A percentile compares a stretch with the other conserved stretches of the same genome.
phyloP scores from a whole-genome alignment of 495 filamentous ascomycete species.

The Antarctomyces pellizariae region DNA sequence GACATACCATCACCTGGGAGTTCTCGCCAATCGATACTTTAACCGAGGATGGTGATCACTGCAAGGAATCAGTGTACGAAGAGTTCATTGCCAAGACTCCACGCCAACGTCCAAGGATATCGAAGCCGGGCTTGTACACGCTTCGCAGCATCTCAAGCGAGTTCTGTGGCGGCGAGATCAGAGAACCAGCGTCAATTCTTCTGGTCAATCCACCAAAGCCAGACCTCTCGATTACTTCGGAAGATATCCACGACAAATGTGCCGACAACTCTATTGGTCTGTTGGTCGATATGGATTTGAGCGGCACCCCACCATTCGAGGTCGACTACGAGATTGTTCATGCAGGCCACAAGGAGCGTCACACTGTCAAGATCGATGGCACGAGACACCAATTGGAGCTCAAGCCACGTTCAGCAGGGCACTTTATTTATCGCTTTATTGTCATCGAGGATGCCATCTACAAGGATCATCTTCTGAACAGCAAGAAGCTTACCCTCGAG shows the following conservation, averaged over 20 bases:
- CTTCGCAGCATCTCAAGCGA: conserved; percentile 53
- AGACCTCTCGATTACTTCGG: conserved; percentile 39
- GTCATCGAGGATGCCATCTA: conserved; percentile 67
- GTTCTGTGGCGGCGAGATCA: conserved; percentile 64
- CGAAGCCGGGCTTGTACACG: conserved; percentile 64
- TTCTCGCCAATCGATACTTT: conserved; percentile 47
- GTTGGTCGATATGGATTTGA: conserved; percentile 62
- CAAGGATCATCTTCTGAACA: conserved; percentile 28
- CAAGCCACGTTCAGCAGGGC: conserved; percentile 57
- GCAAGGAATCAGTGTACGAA: conserved; percentile 24
- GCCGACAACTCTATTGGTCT: conserved; percentile 81
- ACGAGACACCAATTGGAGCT: conserved; percentile 62
- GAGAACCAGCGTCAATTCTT: conserved; percentile 79
- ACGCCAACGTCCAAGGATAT: conserved; percentile 30
- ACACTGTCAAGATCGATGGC: conserved; percentile 29
- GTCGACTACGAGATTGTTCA: conserved; percentile 46
- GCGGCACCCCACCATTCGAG: conserved; percentile 73
- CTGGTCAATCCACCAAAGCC: conserved; percentile 81
- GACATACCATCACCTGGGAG: conserved; percentile 36
- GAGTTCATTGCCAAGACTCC: conserved; percentile 26
- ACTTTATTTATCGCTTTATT: conserved; percentile 67
- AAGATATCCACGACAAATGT: conserved; percentile 82
- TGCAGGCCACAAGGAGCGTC: conserved; percentile 26
- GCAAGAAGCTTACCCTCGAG: conserved; percentile 35
- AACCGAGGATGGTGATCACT: conserved; percentile 37